Evolutionary conservation across 805 yeast genomes (phyloP), one percentile per base, ranked within the genome.

Genomic region (Jamesozyma jinghongensis): DNA sequence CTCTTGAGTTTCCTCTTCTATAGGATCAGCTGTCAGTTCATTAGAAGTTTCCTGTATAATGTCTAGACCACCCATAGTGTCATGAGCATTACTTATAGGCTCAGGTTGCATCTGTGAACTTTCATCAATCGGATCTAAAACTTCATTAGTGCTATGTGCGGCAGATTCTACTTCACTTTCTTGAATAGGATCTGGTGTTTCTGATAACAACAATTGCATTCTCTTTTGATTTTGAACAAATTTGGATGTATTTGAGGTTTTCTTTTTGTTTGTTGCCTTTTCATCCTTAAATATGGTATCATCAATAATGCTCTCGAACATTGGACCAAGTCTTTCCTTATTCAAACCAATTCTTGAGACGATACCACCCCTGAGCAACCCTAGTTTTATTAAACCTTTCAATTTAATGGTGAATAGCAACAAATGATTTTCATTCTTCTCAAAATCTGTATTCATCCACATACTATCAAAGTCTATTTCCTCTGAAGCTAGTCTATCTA

Each of bases 361-460:
- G n/a, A 52, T 20, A 7, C 34, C 47, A 7, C 36, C 47, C 3
- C 36, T 45, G 3, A 46, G 32, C 6, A 57, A 16, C 2, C 47
- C 50, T 14, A 61, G 36, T 35, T 52, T 54, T 28, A 45, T 37
- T 17, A 58, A 40, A 3, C 58, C 56, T 36, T 52, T 59, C 34
- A 61, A 37, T 44, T 61, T 61, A 6, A 61, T 50, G 2, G 56
- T 50, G 33, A 43, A 59, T 8, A 61, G 6, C 5, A 54, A 36
- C 11, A 61, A 43, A 16, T 52, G 52, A 25, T 46, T 52, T 38
- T 57, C 62, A 13, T 42, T 36, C 17, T 44, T 48, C 3, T 37
- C 37, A 5, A 48, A 36, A 14, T 36, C 38, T 3, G 29, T 37
- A 7, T 44, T 44, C 5, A 38, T 26, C 2, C 25, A 28, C 10